These are phyloP conservation scores for Alternaria triticina DNA, from an alignment of 2,329 filamentous ascomycete genomes.

Conservation along the genomic window DNA sequence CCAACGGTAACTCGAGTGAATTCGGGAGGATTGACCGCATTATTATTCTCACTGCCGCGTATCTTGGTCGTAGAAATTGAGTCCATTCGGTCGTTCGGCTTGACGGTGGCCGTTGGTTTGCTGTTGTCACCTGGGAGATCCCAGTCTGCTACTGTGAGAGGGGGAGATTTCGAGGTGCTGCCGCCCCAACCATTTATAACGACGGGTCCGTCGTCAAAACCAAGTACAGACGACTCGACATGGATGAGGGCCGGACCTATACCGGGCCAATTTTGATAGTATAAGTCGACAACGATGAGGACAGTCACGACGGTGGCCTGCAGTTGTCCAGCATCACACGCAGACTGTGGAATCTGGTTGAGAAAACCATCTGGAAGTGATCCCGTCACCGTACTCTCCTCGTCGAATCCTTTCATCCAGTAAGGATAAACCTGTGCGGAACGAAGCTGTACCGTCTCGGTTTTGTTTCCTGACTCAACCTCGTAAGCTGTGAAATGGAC, in stretches of 20 bases:
- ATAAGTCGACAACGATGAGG: constrained; percentile 50
- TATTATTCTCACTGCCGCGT: constrained; percentile 2
- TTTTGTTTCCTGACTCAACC: constrained; percentile 45
- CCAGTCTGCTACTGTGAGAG: constrained; percentile 24
- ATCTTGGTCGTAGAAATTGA: constrained; percentile 8
- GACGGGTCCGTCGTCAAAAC: constrained; percentile 28
- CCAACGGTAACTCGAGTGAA: constrained; percentile 30
- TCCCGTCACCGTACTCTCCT: constrained; percentile 34
- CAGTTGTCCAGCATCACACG: constrained; percentile 45
- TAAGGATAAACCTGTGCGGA: constrained; percentile 49
- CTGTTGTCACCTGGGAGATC: constrained; percentile 4
- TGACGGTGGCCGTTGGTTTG: constrained; percentile 8
- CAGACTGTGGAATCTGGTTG: constrained; percentile 38
- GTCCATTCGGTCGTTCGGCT: constrained; percentile 3
- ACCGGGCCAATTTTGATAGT: constrained; percentile 33
- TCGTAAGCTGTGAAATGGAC: constrained; percentile 54
- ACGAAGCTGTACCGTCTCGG: constrained; percentile 44
- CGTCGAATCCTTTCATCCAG: constrained; percentile 37
- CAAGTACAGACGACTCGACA: constrained; percentile 37
- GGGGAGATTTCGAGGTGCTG: constrained; percentile 6
- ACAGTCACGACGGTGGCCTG: constrained; percentile 51
- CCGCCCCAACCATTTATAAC: constrained; percentile 13
- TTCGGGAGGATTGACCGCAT: constrained; percentile 8
- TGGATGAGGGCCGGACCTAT: constrained; percentile 35
- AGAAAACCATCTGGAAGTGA: constrained; percentile 47